Base-by-base conservation (phyloP, 176 grass and related monocot genomes). In the Ensete glaucum region DNA sequence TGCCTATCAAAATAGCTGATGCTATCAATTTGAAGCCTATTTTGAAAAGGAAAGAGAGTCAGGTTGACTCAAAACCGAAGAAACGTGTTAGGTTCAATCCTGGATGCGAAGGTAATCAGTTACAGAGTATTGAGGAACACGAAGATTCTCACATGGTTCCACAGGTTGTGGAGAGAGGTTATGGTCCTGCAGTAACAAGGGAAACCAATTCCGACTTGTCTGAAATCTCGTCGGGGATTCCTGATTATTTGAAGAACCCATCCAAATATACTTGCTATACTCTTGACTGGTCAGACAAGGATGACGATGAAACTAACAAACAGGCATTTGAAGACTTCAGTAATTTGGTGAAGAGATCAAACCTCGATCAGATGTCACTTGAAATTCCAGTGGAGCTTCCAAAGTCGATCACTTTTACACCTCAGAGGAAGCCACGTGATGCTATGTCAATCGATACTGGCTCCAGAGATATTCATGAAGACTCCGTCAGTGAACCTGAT, bases 251-350 rank as follows among this genome's bases (percentile, higher is more conserved):
- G 54, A 86, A 53, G 73, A 99, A 99, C 79, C 96, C 96, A 65
- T 81, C 96, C 2, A 99, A 99, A 82, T 99, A 99, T 78, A 95
- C 83, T 11, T 67, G 82, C 27, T 99, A 95, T 86, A 88, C 88
- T 62, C 69, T 99, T 27, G 88, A 94, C 71, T 65, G 78, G 49
- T 22, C 80, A 21, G 81, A 67, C 65, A 79, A 71, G 52, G 83
- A 69, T 29, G 85, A 87, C 52, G 84, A 95, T 79, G 81, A 85
- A 51, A 87, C 75, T 71, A 99, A 99, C 79, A 84, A 53, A 66
- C 67, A 74, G 53, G 96, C 96, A 76, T 86, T 99, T 83, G 82
- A 84, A 52, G 88, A 91, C 9, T 87, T 95, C 64, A 86, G 82
- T 50, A 83, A 60, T 81, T 66, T 89, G 54, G 52, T 91, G 73